phyloP scores from a whole-genome alignment of 805 yeast species.

The Metschnikowia continentalis region DNA sequence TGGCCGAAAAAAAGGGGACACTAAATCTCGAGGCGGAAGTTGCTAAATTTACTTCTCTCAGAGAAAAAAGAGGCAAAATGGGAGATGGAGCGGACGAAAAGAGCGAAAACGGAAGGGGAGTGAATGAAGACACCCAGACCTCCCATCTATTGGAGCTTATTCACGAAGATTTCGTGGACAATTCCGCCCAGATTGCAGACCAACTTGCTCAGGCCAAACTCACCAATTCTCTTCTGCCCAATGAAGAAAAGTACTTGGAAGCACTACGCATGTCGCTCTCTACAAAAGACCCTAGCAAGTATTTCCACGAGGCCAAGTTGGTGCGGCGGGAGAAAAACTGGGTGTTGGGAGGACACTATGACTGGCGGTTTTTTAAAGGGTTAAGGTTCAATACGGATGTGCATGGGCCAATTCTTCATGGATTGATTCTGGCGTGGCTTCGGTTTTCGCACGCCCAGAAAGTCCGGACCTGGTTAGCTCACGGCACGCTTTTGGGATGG shows the following conservation, averaged over 20 bases:
- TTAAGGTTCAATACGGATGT: constrained; percentile 12
- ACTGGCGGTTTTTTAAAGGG: constrained; percentile 27
- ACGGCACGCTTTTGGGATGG: constrained; percentile 27
- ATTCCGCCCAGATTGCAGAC: constrained; percentile 17
- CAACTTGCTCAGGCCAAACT: constrained; percentile 9
- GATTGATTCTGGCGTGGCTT: constrained; percentile 24
- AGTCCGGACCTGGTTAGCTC: constrained; percentile 27
- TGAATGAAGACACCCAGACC: no score
- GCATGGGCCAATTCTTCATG: constrained; percentile 19
- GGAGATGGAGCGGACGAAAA: no score
- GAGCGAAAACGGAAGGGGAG: no score
- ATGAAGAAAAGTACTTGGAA: constrained; percentile 13
- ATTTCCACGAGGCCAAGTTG: constrained; percentile 40
- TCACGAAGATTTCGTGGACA: constrained; percentile 25
- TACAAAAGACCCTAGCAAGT: constrained; percentile 24
- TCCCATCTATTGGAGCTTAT: constrained; percentile 17
- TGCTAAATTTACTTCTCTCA: constrained; percentile 12
- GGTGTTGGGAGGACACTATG: constrained; percentile 24
- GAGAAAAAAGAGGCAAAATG: no score
- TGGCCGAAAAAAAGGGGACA: not conserved
- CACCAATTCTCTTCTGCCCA: not conserved
- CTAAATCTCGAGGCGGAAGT: constrained; percentile 12
- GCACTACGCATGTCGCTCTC: constrained; percentile 8
- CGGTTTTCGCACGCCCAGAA: constrained; percentile 23
- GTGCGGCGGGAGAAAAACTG: constrained; percentile 6